Base-by-base conservation (phyloP, 78 protist species). In the slime mould (Dictyostelium discoideum) region DNA sequence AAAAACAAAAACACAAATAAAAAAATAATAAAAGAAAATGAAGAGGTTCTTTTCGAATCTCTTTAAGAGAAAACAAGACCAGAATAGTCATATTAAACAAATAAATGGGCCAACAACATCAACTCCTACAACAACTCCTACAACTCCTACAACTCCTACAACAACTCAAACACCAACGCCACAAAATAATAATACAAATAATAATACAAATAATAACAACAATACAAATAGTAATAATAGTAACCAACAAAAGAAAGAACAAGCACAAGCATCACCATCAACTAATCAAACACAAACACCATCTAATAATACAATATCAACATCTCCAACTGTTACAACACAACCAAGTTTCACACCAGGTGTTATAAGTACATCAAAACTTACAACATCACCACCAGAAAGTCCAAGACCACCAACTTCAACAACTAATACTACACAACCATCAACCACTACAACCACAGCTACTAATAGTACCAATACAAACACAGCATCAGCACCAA, bases 41-140 rank as follows among this genome's bases (percentile, higher is more conserved):
- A 74, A 74, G 81, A 74, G 81, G 46, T 74, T 74, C 81, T 74
- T 74, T 74, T 37, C 40, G 81, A 74, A 74, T 74, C 81, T 74
- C 81, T 74, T 74, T 74, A 74, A 74, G 40, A 74, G 81, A 74
- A 74, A 74, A 69, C 42, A 69, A 37, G 81, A 37, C 3, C 81
- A 74, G 46, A 74, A 74, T 32, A 74, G 46, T 74, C 14, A 29
- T 32, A 18, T 74, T 9, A 26, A 37, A 37, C 81, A 74, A 74
- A 74, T 74, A 74, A 74, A 74, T 37, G 39, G 50, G 14, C 16
- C 44, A 32, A 37, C 37, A 8, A 72, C 78, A 29, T 8, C 78
- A 72, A 72, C 74, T n/a, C 74, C 74, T 54, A 16, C 65, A 16
- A 13, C 65, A 16, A 1, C 18, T 14, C 13, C 69, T 14, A 2